These are phyloP conservation scores for Lactarius pseudohatsudake DNA, from an alignment of 768 basidiomycete species.

Conservation along the genomic window DNA sequence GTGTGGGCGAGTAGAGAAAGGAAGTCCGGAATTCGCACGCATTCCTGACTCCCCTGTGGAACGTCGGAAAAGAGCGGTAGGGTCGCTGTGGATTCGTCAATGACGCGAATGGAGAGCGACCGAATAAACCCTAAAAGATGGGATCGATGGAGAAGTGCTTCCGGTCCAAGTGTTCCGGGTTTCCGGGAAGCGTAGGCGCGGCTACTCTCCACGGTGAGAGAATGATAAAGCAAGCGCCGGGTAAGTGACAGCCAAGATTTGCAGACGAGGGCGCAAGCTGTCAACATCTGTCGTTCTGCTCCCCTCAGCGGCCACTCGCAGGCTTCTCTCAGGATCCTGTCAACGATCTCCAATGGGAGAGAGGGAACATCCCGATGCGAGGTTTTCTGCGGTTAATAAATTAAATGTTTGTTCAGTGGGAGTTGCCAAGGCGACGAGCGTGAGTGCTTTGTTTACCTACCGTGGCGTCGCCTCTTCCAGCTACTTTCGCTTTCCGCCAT, in stretches of 20 bases:
- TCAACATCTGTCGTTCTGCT: slow-evolving; percentile 4
- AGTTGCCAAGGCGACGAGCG: slow-evolving; percentile 8
- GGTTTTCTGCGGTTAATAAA: slow-evolving; percentile 7
- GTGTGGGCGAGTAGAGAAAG: slow-evolving; percentile 18
- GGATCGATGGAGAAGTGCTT: slow-evolving; percentile 7
- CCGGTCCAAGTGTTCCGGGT: slow-evolving; percentile 19
- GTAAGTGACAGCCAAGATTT: slow-evolving; percentile 21
- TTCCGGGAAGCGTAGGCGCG: slow-evolving; percentile 7
- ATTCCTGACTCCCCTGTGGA: slow-evolving; percentile 2
- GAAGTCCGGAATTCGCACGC: slow-evolving; percentile 16
- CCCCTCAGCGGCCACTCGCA: slow-evolving; percentile 13
- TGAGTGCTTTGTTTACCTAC: neutral
- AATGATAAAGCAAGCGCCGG: slow-evolving; percentile 15
- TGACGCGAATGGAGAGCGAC: slow-evolving; percentile 17
- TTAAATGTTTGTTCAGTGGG: neutral
- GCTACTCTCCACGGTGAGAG: slow-evolving; percentile 19
- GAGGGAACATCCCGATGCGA: neutral
- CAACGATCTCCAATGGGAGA: slow-evolving; percentile 19
- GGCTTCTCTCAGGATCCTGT: slow-evolving; percentile 15
- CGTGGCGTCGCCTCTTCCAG: neutral
- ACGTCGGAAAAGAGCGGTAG: neutral
- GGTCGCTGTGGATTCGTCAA: slow-evolving; percentile 5
- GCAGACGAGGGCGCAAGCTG: slow-evolving; percentile 20
- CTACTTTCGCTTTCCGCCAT: neutral
- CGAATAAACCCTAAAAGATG: slow-evolving; percentile 11